Conservation (phyloP, 495 filamentous ascomycete species). For the Aspergillus saccharolyticus region DNA sequence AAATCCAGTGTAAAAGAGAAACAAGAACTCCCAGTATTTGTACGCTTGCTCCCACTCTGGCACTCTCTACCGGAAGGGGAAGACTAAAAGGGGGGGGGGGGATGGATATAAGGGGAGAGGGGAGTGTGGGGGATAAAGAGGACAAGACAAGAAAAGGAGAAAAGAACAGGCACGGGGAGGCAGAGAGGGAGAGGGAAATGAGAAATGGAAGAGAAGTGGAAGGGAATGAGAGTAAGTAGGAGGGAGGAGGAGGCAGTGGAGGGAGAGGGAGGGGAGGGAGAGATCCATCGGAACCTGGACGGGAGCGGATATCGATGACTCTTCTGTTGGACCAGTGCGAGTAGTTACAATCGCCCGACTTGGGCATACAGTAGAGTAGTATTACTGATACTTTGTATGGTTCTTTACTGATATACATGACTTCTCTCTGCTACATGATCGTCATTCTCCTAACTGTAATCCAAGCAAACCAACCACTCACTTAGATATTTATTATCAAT, state of each 20-base stretch:
- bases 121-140: background rate
- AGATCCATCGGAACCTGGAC: constrained; percentile 3
- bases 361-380: background rate
- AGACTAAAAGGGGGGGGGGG: no score
- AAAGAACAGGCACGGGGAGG: constrained; percentile 3
- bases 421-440: background rate
- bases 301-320: constrained; percentile 19
- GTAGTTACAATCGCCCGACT: constrained; percentile 8
- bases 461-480: no score
- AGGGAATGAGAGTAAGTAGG: constrained; percentile 1
- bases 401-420: background rate
- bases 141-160: background rate
- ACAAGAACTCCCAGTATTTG: background rate
- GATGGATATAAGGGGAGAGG: no score
- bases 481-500: no score
- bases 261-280: background rate
- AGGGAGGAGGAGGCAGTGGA: background rate
- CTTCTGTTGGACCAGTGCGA: background rate
- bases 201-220: constrained; percentile 4
- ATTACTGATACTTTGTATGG: background rate
- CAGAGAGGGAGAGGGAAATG: constrained; percentile 5
- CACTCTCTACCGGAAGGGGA: background rate
- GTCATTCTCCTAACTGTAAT: no score
- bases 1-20: constrained; percentile 9
- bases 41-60: background rate